Evolutionary conservation across 352 stramenopile genomes (phyloP), one percentile per base, ranked within the genome.

Genomic region (Globisporangium mamillatum): DNA sequence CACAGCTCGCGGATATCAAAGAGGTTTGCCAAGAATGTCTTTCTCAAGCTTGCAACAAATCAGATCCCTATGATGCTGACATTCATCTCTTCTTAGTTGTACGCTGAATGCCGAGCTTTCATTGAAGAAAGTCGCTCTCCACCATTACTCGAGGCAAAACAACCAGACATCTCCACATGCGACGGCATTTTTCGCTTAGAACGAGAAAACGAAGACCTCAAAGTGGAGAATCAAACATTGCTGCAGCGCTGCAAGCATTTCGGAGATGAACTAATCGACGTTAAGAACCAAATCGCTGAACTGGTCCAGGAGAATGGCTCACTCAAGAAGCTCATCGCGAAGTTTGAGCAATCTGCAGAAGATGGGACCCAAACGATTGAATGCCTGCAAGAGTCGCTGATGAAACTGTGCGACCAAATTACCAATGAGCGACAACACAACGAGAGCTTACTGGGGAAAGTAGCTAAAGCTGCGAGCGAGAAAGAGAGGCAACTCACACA

Each of bases 301-400:
- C 32, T 55, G 16, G 27, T 34, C n/a, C 34, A 48, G 18, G 7
- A 46, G 58, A 70, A 48, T 20, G 29, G 18, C 36, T 46, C 41
- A 24, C 60, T 59, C 4, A 56, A 65, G 29, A 48, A 63, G 14
- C 58, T 85, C 1, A 18, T 85, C 20, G n/a, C 20, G 0, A 81
- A 76, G 32, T 83, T 81, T 62, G 65, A 81, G 67, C 62, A 66
- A 25, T 82, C 75, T 38, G 70, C 75, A 8, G 36, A 53, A 24
- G 73, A 78, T 57, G 78, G 78, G 5, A 81, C 75, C 0, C 46
- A 80, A 62, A 80, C 75, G 9, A 82, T 85, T 32, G 71, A 76
- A 18, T 67, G 71, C 3, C 54, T 85, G 8, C 75, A 85, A 67
- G 71, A 80, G 38, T 82, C 78, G 0, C 68, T 85, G 1, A 54